Evolutionary conservation across 768 basidiomycete species (phyloP).

Genomic region (Chiua virens): DNA sequence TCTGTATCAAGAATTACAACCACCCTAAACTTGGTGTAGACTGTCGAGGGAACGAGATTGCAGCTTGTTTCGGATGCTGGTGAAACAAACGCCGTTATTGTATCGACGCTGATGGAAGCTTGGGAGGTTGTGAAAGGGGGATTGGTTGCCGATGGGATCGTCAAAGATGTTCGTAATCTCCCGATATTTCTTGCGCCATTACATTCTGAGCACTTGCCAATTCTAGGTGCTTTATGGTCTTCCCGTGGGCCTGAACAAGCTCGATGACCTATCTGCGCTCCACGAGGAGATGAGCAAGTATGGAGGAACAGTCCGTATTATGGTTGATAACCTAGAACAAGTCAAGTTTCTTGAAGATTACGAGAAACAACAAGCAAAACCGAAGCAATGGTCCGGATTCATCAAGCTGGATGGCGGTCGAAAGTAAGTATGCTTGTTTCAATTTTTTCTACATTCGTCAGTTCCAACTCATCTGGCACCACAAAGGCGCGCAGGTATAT

Average conservation of each 20-base stretch:
- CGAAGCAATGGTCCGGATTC: slow-evolving; percentile 69
- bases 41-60: slow-evolving; percentile 68
- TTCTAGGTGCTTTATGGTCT: slow-evolving; percentile 77
- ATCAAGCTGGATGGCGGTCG: slow-evolving; percentile 79
- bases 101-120: slow-evolving; percentile 83
- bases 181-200: background rate
- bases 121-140: slow-evolving; percentile 71
- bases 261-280: slow-evolving; percentile 64
- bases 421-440: slow-evolving; percentile 48
- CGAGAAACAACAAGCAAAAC: slow-evolving; percentile 41
- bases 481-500: slow-evolving; percentile 71
- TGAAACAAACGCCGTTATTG: slow-evolving; percentile 62
- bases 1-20: background rate
- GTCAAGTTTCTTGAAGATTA: slow-evolving; percentile 62
- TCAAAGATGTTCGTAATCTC: slow-evolving; percentile 66
- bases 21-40: slow-evolving; percentile 41
- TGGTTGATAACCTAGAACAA: slow-evolving; percentile 78
- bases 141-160: slow-evolving; percentile 65
- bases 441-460: background rate
- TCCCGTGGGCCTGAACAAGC: slow-evolving; percentile 68
- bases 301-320: slow-evolving; percentile 63
- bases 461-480: slow-evolving; percentile 10
- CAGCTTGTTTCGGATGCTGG: slow-evolving; percentile 60
- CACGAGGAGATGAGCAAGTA: slow-evolving; percentile 52
- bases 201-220: background rate